Percentiles rank a stretch among this genome's conserved stretches.
phyloP scores from a whole-genome alignment of 805 yeast species.

The Clavispora vitiphila region DNA sequence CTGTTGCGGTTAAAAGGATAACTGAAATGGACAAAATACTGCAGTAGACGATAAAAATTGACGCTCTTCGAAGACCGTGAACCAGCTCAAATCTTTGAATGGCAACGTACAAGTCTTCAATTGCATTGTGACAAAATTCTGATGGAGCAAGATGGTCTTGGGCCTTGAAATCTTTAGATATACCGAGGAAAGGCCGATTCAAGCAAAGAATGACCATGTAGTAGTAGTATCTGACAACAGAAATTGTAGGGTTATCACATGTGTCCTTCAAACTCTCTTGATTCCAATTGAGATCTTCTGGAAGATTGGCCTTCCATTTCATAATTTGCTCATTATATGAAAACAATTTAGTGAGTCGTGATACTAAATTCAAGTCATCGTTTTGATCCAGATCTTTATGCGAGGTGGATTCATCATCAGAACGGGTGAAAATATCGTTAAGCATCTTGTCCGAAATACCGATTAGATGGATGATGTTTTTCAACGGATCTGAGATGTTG shows the following conservation, averaged over 20 bases:
- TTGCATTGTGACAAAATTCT: conserved; percentile 32
- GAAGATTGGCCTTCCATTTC: conserved; percentile 48
- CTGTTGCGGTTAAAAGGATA: conserved; percentile 30
- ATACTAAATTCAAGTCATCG: conserved; percentile 40
- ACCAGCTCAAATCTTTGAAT: conserved; percentile 30
- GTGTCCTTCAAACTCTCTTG: conserved; percentile 31
- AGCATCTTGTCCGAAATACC: conserved; percentile 42
- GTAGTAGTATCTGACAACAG: conserved; percentile 52
- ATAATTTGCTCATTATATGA: conserved; percentile 47
- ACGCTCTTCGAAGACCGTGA: conserved; percentile 39
- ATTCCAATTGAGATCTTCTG: conserved; percentile 48
- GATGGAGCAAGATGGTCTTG: conserved; percentile 26
- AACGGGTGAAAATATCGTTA: conserved; percentile 40
- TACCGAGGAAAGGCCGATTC: conserved; percentile 54
- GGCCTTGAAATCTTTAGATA: conserved; percentile 15
- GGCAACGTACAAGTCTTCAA: conserved; percentile 38
- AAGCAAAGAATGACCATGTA: conserved; percentile 55
- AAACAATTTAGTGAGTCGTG: conserved; percentile 33
- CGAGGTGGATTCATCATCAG: conserved; percentile 20
- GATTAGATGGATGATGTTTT: conserved; percentile 37
- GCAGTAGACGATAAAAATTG: conserved; percentile 45
- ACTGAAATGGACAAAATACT: conserved; percentile 43
- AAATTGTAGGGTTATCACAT: conserved; percentile 50
- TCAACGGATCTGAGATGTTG: conserved; percentile 41
- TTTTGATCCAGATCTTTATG: conserved; percentile 16